Conservation (phyloP, 768 basidiomycete species). For the Boletus rubropictus region DNA sequence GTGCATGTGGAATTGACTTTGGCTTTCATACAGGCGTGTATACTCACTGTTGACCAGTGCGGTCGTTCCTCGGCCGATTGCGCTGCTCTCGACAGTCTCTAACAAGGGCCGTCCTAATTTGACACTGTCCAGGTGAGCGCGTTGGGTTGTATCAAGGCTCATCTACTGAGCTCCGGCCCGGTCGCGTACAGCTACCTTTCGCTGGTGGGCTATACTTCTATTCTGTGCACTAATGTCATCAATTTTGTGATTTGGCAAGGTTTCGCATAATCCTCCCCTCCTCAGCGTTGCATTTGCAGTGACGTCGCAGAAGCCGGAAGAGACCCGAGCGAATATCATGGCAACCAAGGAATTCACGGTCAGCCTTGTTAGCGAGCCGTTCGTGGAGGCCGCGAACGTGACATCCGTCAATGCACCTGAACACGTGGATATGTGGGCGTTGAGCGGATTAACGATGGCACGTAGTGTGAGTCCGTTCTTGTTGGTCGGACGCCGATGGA, state of each 20-base stretch:
- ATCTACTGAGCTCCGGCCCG: slow-evolving; percentile 8
- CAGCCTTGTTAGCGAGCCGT: slow-evolving; percentile 65
- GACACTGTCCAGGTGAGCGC: slow-evolving; percentile 57
- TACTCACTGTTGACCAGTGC: slow-evolving; percentile 54
- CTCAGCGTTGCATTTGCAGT: slow-evolving; percentile 56
- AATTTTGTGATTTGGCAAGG: slow-evolving; percentile 23
- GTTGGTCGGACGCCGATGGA: slow-evolving; percentile 2
- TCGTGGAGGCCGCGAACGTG: slow-evolving; percentile 52
- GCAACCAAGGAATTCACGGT: slow-evolving; percentile 64
- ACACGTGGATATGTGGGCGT: slow-evolving; percentile 51
- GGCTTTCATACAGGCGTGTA: slow-evolving; percentile 23
- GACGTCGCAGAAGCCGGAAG: slow-evolving; percentile 43
- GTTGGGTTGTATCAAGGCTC: not conserved
- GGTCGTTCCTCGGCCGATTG: slow-evolving; percentile 56
- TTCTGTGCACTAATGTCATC: slow-evolving; percentile 6
- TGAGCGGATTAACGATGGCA: slow-evolving; percentile 52
- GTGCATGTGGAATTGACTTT: slow-evolving; percentile 22
- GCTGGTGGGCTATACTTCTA: slow-evolving; percentile 36
- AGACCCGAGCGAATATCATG: slow-evolving; percentile 62
- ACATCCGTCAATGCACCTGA: slow-evolving; percentile 52
- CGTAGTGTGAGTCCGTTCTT: slow-evolving; percentile 41
- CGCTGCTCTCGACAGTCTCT: slow-evolving; percentile 59
- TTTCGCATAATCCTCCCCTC: slow-evolving; percentile 60
- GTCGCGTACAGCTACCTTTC: slow-evolving; percentile 49
- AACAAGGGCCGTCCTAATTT: slow-evolving; percentile 49